Conservation (phyloP, 345 rosid genomes). For the Gossypium ekmanianum region DNA sequence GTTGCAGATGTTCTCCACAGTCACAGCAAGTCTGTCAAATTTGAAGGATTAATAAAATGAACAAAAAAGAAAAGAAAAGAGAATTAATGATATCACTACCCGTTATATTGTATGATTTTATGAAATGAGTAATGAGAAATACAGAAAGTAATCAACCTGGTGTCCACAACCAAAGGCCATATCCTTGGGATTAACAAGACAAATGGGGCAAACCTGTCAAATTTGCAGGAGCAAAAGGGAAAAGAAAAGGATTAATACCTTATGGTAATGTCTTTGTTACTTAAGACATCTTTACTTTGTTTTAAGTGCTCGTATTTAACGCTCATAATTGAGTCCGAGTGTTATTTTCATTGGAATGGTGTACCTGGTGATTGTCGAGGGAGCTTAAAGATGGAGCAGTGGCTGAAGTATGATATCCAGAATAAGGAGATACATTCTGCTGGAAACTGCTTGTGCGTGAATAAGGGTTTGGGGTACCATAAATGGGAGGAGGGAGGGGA, state of each 20-base stretch:
- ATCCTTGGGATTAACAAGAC: constrained; percentile 53
- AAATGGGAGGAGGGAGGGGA: constrained; percentile 69
- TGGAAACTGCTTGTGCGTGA: constrained; percentile 37
- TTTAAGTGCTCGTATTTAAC: background rate
- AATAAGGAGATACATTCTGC: constrained; percentile 25
- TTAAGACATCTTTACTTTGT: background rate
- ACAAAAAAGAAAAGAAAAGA: no score
- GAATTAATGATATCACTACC: no score
- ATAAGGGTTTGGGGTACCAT: constrained; percentile 20
- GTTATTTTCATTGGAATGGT: constrained; percentile 4
- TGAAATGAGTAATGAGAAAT: background rate
- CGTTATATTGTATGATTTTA: no score
- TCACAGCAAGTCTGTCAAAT: constrained; percentile 54
- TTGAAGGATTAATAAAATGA: constrained; percentile 3
- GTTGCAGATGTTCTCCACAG: constrained; percentile 61
- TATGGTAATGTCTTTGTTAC: background rate
- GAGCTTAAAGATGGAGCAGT: constrained; percentile 36
- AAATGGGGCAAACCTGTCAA: constrained; percentile 66
- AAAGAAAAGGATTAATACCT: background rate
- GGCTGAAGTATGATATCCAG: constrained; percentile 33
- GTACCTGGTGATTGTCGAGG: constrained; percentile 49
- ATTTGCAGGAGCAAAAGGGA: background rate
- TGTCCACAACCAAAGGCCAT: constrained; percentile 92
- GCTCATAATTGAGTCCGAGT: background rate
- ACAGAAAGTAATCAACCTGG: constrained; percentile 42